Evolutionary conservation across 2,329 filamentous ascomycete genomes (phyloP), one percentile per base, ranked within the genome.

Genomic region (Xylaria arbuscula): DNA sequence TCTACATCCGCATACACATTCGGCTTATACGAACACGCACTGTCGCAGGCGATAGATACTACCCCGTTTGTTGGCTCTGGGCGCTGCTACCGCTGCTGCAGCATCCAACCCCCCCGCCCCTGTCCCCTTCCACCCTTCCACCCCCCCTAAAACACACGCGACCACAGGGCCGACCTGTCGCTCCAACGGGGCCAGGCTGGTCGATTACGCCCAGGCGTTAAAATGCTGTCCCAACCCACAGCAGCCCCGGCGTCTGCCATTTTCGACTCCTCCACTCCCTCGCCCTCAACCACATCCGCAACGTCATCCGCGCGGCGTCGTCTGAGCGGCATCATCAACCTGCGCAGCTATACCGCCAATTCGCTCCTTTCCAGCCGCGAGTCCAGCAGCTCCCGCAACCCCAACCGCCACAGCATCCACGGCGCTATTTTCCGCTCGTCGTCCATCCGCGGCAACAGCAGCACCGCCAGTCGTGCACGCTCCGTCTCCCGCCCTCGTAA

Each of bases 151-250:
- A 60, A 48, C 64, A 50, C 59, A 64, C 67, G 64, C 59, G 60
- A 69, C 64, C 64, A 61, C 38, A 56, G 22, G 24, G 3, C 57
- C 56, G 48, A 54, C 63, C 67, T 64, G 34, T 56, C 61, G 45
- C 64, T 56, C 58, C 54, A 42, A 36, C 57, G 45, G 51, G 61
- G 51, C 61, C 60, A 64, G 53, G 32, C 58, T 60, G 51, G 56
- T 60, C 67, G 17, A 55, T 53, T 38, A 17, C n/a, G 22, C 9
- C 32, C 11, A 65, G 45, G 61, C 66, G 61, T 71, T 74, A 76
- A 74, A 63, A 78, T 77, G 76, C 71, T 77, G 69, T 76, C 75
- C 56, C 73, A 75, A 64, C 72, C 76, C 67, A 72, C 74, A 69
- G 72, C 71, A 54, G 72, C 74, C 28, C 68, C 75, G 70, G 73